phyloP scores from a whole-genome alignment of 176 grass and related monocot genomes.

The Musa troglodytarum region DNA sequence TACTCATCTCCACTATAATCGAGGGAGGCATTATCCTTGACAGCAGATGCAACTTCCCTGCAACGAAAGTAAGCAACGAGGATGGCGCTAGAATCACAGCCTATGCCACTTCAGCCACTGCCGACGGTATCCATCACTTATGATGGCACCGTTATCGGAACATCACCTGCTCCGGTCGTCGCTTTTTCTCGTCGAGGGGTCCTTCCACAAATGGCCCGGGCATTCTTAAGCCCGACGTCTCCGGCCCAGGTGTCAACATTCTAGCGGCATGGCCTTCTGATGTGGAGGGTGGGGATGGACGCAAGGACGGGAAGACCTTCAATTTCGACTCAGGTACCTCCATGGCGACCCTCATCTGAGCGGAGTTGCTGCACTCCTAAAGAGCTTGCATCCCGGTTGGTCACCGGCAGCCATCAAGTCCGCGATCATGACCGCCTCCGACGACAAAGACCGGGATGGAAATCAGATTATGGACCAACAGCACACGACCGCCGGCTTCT shows the following conservation, averaged over 20 bases:
- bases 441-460: constrained; percentile 32
- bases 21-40: constrained; percentile 57
- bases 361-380: constrained; percentile 66
- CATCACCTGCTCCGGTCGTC: constrained; percentile 41
- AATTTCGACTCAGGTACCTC: constrained; percentile 78
- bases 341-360: constrained; percentile 74
- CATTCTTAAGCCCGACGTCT: constrained; percentile 81
- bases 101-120: constrained; percentile 44
- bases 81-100: constrained; percentile 35
- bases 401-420: constrained; percentile 74
- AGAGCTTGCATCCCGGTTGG: constrained; percentile 60
- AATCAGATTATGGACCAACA: too few species aligned
- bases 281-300: too few species aligned
- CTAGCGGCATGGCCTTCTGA: constrained; percentile 49
- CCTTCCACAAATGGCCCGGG: constrained; percentile 53
- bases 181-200: constrained; percentile 71
- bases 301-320: constrained; percentile 28
- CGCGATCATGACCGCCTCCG: constrained; percentile 86
- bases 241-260: constrained; percentile 79
- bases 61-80: constrained; percentile 45
- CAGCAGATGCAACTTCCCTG: constrained; percentile 47
- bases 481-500: too few species aligned
- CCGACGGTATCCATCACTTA: constrained; percentile 50
- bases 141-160: constrained; percentile 52
- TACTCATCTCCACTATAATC: constrained; percentile 39